phyloP scores from a whole-genome alignment of 495 filamentous ascomycete species.

The Sphaerosporella brunnea region DNA sequence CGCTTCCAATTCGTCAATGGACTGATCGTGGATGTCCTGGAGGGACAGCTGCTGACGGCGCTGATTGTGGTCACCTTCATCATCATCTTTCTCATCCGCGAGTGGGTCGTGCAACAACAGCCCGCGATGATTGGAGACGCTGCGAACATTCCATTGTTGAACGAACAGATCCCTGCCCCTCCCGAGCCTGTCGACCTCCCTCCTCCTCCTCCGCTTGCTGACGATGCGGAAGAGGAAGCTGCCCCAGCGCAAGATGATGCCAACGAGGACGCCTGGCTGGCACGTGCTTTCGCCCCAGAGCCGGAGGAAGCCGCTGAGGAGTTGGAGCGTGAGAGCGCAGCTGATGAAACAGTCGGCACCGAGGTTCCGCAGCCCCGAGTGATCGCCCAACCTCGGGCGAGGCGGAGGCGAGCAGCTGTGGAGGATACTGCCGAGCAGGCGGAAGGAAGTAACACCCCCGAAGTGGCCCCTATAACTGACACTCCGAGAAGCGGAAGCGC shows the following conservation, averaged over 20 bases:
- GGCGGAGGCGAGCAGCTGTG: too few relatives aligned
- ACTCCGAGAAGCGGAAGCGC: too few relatives aligned
- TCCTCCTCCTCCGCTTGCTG: too few relatives aligned
- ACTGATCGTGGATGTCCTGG: conserved; percentile 57
- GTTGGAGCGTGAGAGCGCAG: too few relatives aligned
- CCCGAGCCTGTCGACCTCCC: too few relatives aligned
- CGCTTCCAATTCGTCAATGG: conserved; percentile 51
- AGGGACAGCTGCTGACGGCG: conserved; percentile 84
- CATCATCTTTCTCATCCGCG: conserved; percentile 81
- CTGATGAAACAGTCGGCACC: too few relatives aligned
- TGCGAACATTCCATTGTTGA: conserved; percentile 28
- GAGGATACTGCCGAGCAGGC: too few relatives aligned
- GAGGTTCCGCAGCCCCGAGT: too few relatives aligned
- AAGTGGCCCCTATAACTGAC: too few relatives aligned
- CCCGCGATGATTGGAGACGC: conserved; percentile 40
- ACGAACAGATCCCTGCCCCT: conserved; percentile 26
- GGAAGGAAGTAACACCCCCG: too few relatives aligned
- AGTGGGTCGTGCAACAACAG: conserved; percentile 97
- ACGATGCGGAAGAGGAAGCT: neutral
- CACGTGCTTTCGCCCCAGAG: neutral
- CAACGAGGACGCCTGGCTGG: conserved; percentile 1
- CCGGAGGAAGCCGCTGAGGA: neutral
- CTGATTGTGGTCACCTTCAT: conserved; percentile 85
- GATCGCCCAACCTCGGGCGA: too few relatives aligned
- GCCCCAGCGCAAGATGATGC: conserved; percentile 1